Base-by-base conservation (phyloP, 2,329 filamentous ascomycete genomes). In the Beauveria sp. region DNA sequence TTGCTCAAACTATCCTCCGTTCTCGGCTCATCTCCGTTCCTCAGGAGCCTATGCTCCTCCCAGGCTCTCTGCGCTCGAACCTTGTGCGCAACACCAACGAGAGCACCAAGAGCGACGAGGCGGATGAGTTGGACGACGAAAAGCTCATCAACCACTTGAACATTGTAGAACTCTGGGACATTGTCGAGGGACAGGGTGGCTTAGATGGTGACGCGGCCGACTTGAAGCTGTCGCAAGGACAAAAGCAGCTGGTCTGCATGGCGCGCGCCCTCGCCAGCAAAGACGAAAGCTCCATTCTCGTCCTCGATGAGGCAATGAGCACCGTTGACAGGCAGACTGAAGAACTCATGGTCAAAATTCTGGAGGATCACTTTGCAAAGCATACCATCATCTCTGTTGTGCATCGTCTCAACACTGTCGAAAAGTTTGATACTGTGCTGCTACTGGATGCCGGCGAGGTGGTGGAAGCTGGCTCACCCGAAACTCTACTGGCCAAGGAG, bases 341-440 rank as follows among this genome's bases (percentile, higher is more conserved):
- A 56, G 66, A 67, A 12, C 64, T 69, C 8, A 74, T 77, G 64
- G 70, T 73, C 56, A 65, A 67, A 1, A 65, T 76, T 8, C 65
- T 77, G 5, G 62, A 62, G 0, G 55, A 67, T 1, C 69, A 75
- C 48, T 74, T 76, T 28, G 62, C 64, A 2, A 64, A 69, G 1
- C 80, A 82, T 64, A 88, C 86, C 0, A 77, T 89, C 12, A 71
- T 79, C 8, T 71, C 74, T 1, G 70, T 78, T 10, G 74, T 71
- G 0, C 76, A 79, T 63, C 72, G 76, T 16, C 66, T 78, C n/a
- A 72, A 75, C 5, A 81, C 79, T 3, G 79, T 83, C 40, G 71
- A 79, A 45, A 77, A 79, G 62, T 82, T 79, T 68, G 81, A 84
- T 66, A 74, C 72, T 26, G 75, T 90, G 14, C 85, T 89, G 7